These are phyloP conservation scores for Ormosia semicastrata DNA, from an alignment of 306 rosid species.

Conservation along the genomic window DNA sequence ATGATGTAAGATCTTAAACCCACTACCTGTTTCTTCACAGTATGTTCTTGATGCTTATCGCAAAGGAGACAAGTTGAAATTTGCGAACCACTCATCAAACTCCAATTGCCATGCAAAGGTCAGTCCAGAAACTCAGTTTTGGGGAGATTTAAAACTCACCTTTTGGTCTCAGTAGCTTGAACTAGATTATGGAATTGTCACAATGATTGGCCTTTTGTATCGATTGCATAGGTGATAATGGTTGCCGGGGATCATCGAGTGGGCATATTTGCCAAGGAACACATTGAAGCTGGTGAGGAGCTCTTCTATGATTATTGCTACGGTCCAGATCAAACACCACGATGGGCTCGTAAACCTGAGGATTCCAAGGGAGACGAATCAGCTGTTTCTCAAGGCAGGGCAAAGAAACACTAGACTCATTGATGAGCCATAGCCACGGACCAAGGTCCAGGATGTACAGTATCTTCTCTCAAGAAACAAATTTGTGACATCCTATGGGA, in stretches of 20 bases:
- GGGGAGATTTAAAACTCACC: neutral
- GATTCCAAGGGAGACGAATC: conserved; percentile 53
- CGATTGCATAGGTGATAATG: conserved; percentile 50
- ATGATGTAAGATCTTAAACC: neutral
- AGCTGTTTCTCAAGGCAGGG: conserved; percentile 50
- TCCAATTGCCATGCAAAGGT: conserved; percentile 87
- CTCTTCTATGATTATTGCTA: conserved; percentile 74
- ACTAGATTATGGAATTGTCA: neutral
- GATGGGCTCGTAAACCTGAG: conserved; percentile 62
- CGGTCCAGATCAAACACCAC: conserved; percentile 42
- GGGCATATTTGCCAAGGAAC: conserved; percentile 79
- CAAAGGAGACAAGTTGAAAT: conserved; percentile 85
- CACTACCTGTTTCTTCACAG: conserved; percentile 41
- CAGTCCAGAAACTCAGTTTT: neutral
- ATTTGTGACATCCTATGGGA: neutral
- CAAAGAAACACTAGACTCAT: conserved; percentile 69
- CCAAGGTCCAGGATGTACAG: conserved; percentile 14
- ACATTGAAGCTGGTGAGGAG: conserved; percentile 75
- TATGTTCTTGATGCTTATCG: conserved; percentile 80
- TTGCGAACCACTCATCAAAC: conserved; percentile 77
- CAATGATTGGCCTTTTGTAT: conserved; percentile 9
- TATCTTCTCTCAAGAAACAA: neutral
- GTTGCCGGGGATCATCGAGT: conserved; percentile 89
- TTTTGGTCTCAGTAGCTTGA: neutral
- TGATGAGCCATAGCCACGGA: conserved; percentile 26